Percentiles rank a stretch among this genome's conserved stretches.
phyloP scores from a whole-genome alignment of 176 grass and related monocot genomes.

The Miscanthus lutarioriparius region DNA sequence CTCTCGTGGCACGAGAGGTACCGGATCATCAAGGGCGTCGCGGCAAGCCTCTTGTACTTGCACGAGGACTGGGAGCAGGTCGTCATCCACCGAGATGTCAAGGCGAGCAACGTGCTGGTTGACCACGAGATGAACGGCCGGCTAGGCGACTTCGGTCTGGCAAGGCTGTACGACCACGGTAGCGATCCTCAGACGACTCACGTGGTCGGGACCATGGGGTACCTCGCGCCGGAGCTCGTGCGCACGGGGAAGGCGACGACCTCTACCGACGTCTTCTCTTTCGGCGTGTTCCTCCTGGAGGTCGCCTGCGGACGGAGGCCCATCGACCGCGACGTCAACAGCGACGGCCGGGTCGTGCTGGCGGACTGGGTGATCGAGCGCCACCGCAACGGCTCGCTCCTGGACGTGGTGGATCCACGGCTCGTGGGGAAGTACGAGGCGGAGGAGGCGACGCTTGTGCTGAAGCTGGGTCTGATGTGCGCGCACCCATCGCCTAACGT shows the following conservation, averaged over 20 bases:
- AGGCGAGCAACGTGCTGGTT: constrained; percentile 51
- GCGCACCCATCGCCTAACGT: neutral
- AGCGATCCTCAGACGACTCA: constrained; percentile 23
- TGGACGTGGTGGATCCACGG: constrained; percentile 8
- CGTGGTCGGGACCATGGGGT: constrained; percentile 54
- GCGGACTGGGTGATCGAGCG: constrained; percentile 38
- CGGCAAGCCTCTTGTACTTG: constrained; percentile 31
- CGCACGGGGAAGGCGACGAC: constrained; percentile 43
- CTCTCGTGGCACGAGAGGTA: constrained; percentile 6
- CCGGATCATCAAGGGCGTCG: constrained; percentile 28
- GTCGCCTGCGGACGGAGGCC: constrained; percentile 38
- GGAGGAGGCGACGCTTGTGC: constrained; percentile 22
- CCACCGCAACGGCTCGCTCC: constrained; percentile 4
- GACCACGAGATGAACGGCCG: constrained; percentile 40
- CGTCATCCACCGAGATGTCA: constrained; percentile 45
- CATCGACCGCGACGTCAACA: neutral
- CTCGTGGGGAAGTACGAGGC: neutral
- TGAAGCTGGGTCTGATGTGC: constrained; percentile 46
- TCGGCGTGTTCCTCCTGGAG: constrained; percentile 44
- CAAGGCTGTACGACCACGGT: constrained; percentile 38
- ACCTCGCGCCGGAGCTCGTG: constrained; percentile 57
- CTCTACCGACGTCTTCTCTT: constrained; percentile 29
- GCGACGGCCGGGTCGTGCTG: neutral
- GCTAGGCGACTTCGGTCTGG: constrained; percentile 45
- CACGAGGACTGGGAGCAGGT: constrained; percentile 56